Evolutionary conservation across 73 alveolate genomes (phyloP).

Genomic region (Chromera velia): DNA sequence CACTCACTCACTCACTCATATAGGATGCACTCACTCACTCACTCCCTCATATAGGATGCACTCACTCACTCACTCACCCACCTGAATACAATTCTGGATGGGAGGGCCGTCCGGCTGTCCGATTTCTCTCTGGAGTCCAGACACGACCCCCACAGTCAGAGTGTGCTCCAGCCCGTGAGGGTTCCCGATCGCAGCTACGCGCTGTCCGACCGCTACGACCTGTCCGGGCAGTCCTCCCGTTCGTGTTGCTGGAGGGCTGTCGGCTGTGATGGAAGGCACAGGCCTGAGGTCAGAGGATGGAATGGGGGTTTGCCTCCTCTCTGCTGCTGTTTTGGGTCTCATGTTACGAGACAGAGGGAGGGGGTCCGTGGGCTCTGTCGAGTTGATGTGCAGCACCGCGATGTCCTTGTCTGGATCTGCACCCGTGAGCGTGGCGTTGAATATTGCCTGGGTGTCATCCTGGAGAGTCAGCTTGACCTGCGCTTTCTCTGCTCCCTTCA

Average conservation of each 20-base stretch:
- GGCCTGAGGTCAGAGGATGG: no score
- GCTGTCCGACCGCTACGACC: constrained; percentile 12
- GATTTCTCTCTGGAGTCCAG: constrained; percentile 29
- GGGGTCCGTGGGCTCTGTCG: no score
- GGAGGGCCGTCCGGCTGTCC: not conserved
- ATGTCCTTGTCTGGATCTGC: not conserved
- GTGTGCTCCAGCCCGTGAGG: constrained; percentile 19
- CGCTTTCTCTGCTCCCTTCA: not conserved
- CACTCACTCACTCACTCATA: no score
- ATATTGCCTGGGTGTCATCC: not conserved
- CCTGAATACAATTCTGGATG: not conserved
- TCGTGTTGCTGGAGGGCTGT: no score
- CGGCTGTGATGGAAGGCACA: no score
- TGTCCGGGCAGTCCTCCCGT: no score
- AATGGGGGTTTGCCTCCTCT: no score
- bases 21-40: no score
- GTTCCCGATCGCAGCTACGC: constrained; percentile 33
- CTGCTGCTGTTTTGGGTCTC: no score
- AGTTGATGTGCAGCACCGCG: not conserved
- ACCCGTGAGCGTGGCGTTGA: not conserved
- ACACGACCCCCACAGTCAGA: constrained; percentile 22
- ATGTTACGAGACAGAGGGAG: no score
- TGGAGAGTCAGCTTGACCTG: not conserved
- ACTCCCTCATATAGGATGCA: no score
- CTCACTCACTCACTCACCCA: no score